Base-by-base conservation (phyloP, 2,329 filamentous ascomycete species). In the Ceratocystis alfenasii region DNA sequence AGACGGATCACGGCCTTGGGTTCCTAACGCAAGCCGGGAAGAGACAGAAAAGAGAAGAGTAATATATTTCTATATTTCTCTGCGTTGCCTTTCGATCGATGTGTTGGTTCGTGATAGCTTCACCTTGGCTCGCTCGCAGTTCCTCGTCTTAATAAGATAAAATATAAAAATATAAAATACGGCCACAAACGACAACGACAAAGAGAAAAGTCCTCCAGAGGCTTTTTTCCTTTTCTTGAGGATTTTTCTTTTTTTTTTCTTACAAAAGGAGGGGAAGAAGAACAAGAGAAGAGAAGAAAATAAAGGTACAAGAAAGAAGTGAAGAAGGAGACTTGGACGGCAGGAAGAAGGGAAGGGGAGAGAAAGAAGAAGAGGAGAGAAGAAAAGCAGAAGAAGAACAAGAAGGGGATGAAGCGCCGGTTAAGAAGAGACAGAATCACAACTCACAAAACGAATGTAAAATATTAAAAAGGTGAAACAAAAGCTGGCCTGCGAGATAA, bases 201-300 rank as follows among this genome's bases (percentile, higher is more conserved):
- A 41, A 41, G 36, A 15, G 36, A 41, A 41, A 41, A 41, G 64
- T 45, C 36, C 44, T 48, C 50, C 62, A 64, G 62, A 60, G 63
- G 48, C 36, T 48, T 60, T 46, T 41, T 15, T 15, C 30, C 12
- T 41, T 41, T 41, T 15, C 36, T 15, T 41, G 36, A 41, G 36
- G 12, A 15, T 41, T 33, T 33, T 33, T 41, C 4, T 12, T 12
- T 41, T 41, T 41, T 41, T 41, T 41, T 41, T 41, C 36, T 22
- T 28, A 10, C 22, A 28, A 25, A 20, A 66, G 64, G 22, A 20
- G 3, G 2, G 17, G 12, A 22, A 62, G 46, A 50, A 61, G 46
- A 59, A 30, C 60, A 69, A 66, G 36, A 59, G 36, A 65, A 57
- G 48, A 46, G 3, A 44, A 68, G 36, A 55, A 62, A 45, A 62